A percentile compares a stretch with the other conserved stretches of the same genome.
These are phyloP conservation scores for Perilla frutescens DNA, from an alignment of 257 asterid genomes.

Conservation along the genomic window DNA sequence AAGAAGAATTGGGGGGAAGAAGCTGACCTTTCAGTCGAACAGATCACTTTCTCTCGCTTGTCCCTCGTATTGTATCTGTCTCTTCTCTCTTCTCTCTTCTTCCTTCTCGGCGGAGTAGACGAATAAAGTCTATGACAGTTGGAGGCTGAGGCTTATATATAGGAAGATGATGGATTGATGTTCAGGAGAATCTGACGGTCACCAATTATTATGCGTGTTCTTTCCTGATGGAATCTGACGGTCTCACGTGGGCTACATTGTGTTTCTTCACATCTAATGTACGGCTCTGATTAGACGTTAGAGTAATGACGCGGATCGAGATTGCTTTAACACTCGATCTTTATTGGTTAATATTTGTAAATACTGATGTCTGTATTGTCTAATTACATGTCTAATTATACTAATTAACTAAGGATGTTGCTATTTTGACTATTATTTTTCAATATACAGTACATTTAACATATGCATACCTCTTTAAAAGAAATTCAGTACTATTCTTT, in stretches of 20 bases:
- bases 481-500: no score
- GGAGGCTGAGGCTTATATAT: slow-evolving; percentile 44
- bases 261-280: slow-evolving; percentile 53
- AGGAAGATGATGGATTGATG: slow-evolving; percentile 26
- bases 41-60: slow-evolving; percentile 5
- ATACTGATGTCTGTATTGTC: neutral
- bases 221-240: slow-evolving; percentile 51
- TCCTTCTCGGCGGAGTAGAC: slow-evolving; percentile 14
- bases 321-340: slow-evolving; percentile 1
- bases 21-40: slow-evolving; percentile 37
- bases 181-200: slow-evolving; percentile 54
- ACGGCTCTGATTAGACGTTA: slow-evolving; percentile 54
- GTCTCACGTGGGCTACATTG: slow-evolving; percentile 41
- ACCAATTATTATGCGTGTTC: slow-evolving; percentile 44
- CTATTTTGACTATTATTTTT: no score
- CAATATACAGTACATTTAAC: no score
- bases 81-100: neutral
- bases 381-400: no score
- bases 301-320: slow-evolving; percentile 49
- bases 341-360: slow-evolving; percentile 45
- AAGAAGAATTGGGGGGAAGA: neutral
- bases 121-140: neutral
- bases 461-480: no score
- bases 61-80: neutral
- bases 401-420: no score